Percentiles rank a stretch among this genome's conserved stretches.
These are phyloP conservation scores for Rhodofomes roseus DNA, from an alignment of 1,284 basidiomycete genomes.

Conservation along the genomic window DNA sequence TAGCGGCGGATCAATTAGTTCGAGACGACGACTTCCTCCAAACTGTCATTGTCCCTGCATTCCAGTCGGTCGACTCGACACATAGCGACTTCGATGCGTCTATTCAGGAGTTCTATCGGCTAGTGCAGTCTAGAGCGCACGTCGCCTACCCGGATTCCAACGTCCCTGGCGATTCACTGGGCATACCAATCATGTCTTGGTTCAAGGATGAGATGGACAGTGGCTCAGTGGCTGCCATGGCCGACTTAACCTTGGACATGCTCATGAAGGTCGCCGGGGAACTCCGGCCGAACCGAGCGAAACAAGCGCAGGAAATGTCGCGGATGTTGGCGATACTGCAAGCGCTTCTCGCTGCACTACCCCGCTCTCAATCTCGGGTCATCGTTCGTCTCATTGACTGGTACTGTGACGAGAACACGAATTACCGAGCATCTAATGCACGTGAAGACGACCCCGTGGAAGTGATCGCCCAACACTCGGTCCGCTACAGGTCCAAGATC, in stretches of 20 bases:
- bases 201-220: background rate
- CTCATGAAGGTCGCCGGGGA: background rate
- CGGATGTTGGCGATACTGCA: background rate
- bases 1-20: background rate
- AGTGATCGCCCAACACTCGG: background rate
- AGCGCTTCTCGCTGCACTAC: background rate
- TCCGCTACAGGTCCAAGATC: background rate
- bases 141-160: background rate
- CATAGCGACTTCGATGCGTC: background rate
- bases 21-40: background rate
- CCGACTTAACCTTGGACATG: background rate
- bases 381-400: background rate
- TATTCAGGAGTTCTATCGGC: background rate
- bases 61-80: background rate
- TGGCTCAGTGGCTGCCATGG: background rate
- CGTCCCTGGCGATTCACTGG: background rate
- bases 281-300: background rate
- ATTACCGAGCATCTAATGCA: background rate
- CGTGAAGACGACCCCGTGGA: background rate
- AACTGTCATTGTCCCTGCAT: background rate
- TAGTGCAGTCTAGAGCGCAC: background rate
- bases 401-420: background rate
- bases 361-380: background rate
- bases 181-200: background rate
- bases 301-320: background rate